These are phyloP conservation scores for Bimuria novae-zelandiae DNA, from an alignment of 2,329 filamentous ascomycete genomes.

Conservation along the genomic window DNA sequence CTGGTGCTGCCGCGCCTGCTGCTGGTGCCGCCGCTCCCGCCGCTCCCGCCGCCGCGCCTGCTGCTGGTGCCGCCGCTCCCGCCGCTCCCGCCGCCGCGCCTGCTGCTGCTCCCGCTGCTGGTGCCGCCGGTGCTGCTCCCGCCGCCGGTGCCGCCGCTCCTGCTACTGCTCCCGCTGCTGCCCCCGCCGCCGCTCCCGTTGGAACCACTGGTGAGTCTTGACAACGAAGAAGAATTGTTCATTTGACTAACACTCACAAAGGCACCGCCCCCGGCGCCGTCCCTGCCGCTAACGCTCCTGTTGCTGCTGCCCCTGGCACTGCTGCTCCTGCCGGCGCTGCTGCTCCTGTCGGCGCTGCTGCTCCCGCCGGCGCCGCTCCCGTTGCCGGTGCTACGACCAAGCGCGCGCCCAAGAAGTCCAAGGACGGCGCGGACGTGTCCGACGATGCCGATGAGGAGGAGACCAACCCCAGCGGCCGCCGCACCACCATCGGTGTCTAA, in stretches of 20 bases:
- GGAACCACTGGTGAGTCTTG: constrained; percentile 10
- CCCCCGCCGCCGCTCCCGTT: constrained; percentile 1
- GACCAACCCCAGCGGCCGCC: constrained; percentile 25
- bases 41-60: constrained; percentile 11
- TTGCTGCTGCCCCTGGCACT: constrained; percentile 9
- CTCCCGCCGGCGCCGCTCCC: constrained; percentile 5
- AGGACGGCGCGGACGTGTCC: constrained; percentile 25
- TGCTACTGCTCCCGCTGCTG: constrained; percentile 3
- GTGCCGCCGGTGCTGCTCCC: not conserved
- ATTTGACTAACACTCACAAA: constrained; percentile 4
- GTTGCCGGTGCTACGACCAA: constrained; percentile 19
- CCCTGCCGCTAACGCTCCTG: constrained; percentile 7
- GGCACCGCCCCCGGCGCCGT: constrained; percentile 8
- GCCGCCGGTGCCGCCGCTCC: not conserved
- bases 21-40: constrained; percentile 8
- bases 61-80: constrained; percentile 5
- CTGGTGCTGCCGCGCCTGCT: constrained; percentile 6
- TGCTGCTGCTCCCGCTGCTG: constrained; percentile 1
- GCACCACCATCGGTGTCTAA: constrained; percentile 12
- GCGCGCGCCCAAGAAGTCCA: constrained; percentile 22
- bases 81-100: not conserved
- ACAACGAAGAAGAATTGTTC: too few relatives aligned
- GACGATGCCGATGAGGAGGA: constrained; percentile 45
- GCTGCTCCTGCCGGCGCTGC: constrained; percentile 9
- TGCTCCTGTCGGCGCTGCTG: not conserved